These are phyloP conservation scores for Chlamydomonas schloesseri DNA, from an alignment of 139 green algal genomes.

Conservation along the genomic window DNA sequence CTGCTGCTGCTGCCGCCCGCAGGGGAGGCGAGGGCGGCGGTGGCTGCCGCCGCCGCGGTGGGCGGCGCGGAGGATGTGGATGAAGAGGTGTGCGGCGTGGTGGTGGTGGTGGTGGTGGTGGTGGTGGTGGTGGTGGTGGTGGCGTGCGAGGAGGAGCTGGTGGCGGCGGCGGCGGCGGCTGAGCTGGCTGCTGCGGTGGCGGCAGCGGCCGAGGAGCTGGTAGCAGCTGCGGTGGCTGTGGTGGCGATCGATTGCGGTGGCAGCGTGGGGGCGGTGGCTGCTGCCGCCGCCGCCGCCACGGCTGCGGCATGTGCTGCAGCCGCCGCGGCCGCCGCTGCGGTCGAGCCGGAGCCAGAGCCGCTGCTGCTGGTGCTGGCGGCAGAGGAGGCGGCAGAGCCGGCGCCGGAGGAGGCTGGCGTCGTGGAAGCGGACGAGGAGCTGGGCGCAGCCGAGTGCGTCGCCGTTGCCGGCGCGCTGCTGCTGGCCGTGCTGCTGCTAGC, in stretches of 20 bases:
- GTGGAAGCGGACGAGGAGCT: not conserved
- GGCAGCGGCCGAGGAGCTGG: not conserved
- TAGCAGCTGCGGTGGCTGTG: no score
- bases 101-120: not conserved
- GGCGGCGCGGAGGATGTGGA: not conserved
- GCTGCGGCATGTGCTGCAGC: no score
- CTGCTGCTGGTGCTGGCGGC: no score
- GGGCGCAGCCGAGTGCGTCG: no score
- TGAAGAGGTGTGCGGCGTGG: not conserved
- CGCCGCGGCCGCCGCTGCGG: no score
- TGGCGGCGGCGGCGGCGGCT: not conserved
- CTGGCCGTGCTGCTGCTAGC: not conserved
- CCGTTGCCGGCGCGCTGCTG: no score
- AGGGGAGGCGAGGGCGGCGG: not conserved
- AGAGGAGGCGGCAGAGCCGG: not conserved
- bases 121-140: conserved; percentile 19
- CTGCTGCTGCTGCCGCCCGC: not conserved
- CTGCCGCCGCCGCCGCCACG: not conserved
- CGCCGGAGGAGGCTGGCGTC: not conserved
- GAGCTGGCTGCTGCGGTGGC: not conserved
- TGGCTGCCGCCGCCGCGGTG: no score
- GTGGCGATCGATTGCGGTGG: no score
- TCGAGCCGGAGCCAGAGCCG: no score
- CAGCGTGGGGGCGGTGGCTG: not conserved
- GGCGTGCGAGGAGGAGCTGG: not conserved